Evolutionary conservation across 768 basidiomycete genomes (phyloP), one percentile per base, ranked within the genome.

Genomic region (Exsudoporus frostii): DNA sequence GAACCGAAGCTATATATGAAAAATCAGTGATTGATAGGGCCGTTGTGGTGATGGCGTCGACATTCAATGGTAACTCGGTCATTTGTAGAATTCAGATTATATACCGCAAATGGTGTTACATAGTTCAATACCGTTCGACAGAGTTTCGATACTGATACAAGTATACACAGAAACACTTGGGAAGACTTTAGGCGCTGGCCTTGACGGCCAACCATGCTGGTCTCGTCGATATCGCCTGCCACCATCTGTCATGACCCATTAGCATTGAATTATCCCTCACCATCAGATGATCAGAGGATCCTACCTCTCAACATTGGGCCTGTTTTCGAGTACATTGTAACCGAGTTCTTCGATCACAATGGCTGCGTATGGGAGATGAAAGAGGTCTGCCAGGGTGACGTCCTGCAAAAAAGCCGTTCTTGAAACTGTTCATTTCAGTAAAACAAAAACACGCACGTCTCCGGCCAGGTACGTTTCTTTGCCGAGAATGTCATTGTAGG

Each of bases 401-500:
- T 60, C 66, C 79, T 81, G 42, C 9, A 27, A 30, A 2, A 49
- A 48, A 45, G 25, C 20, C 5, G 24, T 25, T 19, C 6, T 48
- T 22, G n/a, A 32, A 37, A n/a, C 20, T 5, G n/a, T 17, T 10
- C 8, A 34, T 22, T 34, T 20, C 11, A 13, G 5, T 1, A 29
- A 38, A 34, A 4, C 6, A 2, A 19, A 4, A 33, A 67, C n/a
- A 27, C 75, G 48, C 54, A 80, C 83, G 56, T 82, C 70, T n/a
- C 85, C 84, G 25, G 79, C 79, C 7, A 84, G 65, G 57, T 83
- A 85, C 30, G 71, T 65, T 32, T 79, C 76, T 63, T 79, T 83
- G 19, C 68, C 64, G 15, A 85, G 71, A 36, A 86, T 79, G 15
- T 56, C 60, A 10, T 85, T 77, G 55, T 84, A 85, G 5, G 60